These are phyloP conservation scores for Lactuca sativa DNA, from an alignment of 129 eudicot species.

Conservation along the genomic window DNA sequence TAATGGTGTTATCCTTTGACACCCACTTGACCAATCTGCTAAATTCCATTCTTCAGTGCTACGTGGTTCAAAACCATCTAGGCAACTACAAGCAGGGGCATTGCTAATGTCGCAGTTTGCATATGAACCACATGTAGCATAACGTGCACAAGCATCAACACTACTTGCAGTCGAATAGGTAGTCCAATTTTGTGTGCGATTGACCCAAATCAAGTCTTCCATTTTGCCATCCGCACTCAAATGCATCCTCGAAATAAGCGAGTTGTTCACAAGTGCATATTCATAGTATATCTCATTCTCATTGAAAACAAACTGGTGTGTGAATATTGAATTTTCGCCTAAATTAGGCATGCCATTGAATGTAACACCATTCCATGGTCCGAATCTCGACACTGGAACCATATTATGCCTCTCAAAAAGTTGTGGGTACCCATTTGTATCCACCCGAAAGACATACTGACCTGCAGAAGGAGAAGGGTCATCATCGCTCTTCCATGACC, in stretches of 20 bases:
- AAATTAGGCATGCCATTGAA: constrained; percentile 42
- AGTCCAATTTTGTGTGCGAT: constrained; percentile 26
- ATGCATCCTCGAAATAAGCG: constrained; percentile 24
- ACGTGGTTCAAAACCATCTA: constrained; percentile 44
- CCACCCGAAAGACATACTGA: constrained; percentile 15
- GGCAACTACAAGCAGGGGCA: constrained; percentile 49
- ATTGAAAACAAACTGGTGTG: constrained; percentile 25
- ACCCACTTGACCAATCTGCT: constrained; percentile 55
- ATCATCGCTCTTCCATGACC: constrained; percentile 35
- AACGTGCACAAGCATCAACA: constrained; percentile 36
- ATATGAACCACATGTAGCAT: constrained; percentile 47
- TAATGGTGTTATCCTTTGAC: constrained; percentile 36
- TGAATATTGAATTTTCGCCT: constrained; percentile 21
- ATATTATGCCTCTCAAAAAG: constrained; percentile 19
- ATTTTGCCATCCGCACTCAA: constrained; percentile 31
- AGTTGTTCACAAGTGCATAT: constrained; percentile 26
- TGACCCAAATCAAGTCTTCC: constrained; percentile 29
- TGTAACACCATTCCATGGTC: constrained; percentile 56
- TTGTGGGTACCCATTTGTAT: constrained; percentile 29
- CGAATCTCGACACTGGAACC: constrained; percentile 34
- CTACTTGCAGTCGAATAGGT: constrained; percentile 15
- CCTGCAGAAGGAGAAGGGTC: constrained; percentile 38
- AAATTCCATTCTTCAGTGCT: constrained; percentile 36
- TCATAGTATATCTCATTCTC: constrained; percentile 28
- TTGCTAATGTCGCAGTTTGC: constrained; percentile 40